Evolutionary conservation across 495 filamentous ascomycete species (phyloP).

Genomic region (Penicillium steckii): DNA sequence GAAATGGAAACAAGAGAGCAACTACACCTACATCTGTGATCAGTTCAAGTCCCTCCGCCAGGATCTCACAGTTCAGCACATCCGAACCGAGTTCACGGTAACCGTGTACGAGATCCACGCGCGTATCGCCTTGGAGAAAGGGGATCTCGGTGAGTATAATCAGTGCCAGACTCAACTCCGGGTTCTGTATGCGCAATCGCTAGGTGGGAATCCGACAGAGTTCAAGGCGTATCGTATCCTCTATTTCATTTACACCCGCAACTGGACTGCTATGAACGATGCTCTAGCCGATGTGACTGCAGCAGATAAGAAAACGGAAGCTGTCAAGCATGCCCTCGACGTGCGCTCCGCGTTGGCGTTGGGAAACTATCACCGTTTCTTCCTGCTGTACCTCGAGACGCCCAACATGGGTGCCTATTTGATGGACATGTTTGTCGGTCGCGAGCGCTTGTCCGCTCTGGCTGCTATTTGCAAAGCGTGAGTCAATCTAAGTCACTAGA

Average conservation of each 20-base stretch:
- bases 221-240: constrained; percentile 99
- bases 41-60: constrained; percentile 99
- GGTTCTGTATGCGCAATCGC: constrained; percentile 78
- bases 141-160: constrained; percentile 99
- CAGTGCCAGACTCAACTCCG: constrained; percentile 98
- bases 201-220: constrained; percentile 88
- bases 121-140: constrained; percentile 96
- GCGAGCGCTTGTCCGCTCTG: constrained; percentile 88
- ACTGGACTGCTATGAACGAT: constrained; percentile 97
- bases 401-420: constrained; percentile 98
- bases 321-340: constrained; percentile 87
- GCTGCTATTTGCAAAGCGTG: constrained; percentile 92
- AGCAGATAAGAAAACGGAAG: constrained; percentile 81
- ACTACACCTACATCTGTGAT: constrained; percentile 97
- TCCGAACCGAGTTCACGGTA: constrained; percentile 93
- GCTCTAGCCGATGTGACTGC: constrained; percentile 95
- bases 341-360: constrained; percentile 89
- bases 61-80: constrained; percentile 96
- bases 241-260: constrained; percentile 99
- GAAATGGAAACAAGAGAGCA: constrained; percentile 91
- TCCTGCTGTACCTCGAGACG: constrained; percentile 88
- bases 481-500: constrained; percentile 43
- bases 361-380: constrained; percentile 96
- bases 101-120: constrained; percentile 97
- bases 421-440: constrained; percentile 97